Base-by-base conservation (phyloP, 768 basidiomycete species). In the Amanita molliuscula region DNA sequence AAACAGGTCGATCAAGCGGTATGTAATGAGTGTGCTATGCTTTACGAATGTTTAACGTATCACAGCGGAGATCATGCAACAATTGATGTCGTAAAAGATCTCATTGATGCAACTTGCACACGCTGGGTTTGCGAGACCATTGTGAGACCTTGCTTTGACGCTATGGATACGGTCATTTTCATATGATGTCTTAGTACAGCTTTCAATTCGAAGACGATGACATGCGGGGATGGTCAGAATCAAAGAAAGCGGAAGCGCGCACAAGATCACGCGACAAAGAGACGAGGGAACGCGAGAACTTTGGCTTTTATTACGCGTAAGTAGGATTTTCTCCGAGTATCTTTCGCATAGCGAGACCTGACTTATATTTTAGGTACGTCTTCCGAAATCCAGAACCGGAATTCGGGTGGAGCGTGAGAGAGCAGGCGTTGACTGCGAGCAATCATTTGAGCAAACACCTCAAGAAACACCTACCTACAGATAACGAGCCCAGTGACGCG, bases 111-210 rank as follows among this genome's bases (percentile, higher is more conserved):
- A 5, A 56, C 58, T 1, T 64, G 60, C 40, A 59, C 56, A 20
- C 54, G 58, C 13, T 64, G 62, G 62, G 61, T 60, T 33, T 61
- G 60, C 48, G 53, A 58, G 20, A 55, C 55, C 8, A 51, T 64
- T 16, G 62, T 64, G 47, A 40, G 56, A 44, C 6, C 11, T 10
- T 26, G 23, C n/a, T n/a, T n/a, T 26, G n/a, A 13, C 3, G 7
- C n/a, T 25, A 9, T 23, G 15, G 10, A 11, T 15, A 40, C 7
- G 11, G 10, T 40, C 4, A 13, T 8, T 31, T 20, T 41, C 18
- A 40, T 26, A 28, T 13, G 15, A 7, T 6, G n/a, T 33, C 15
- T 28, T 13, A 48, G 48, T 41, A 29, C 16, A 36, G 31, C 11
- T 26, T 40, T 20, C 21, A 48, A 13, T 31, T 48, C 37, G 26